Evolutionary conservation across 768 basidiomycete species (phyloP).

Genomic region (Termitomyces sp.): DNA sequence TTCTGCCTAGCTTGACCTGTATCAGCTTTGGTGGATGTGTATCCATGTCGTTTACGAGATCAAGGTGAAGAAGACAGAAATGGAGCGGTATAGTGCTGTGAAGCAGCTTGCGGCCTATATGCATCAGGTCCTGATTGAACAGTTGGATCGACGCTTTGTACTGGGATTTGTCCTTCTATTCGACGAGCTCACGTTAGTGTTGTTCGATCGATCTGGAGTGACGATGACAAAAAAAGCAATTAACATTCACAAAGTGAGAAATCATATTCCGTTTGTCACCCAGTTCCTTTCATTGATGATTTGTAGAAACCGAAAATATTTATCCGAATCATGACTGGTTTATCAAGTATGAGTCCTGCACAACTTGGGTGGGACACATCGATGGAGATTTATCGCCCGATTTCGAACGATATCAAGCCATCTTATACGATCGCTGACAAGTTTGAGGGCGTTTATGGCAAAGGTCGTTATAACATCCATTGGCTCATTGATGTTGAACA

Average conservation of each 20-base stretch:
- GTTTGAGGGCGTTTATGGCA: background rate
- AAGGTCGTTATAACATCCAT: background rate
- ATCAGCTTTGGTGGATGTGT: too few relatives aligned
- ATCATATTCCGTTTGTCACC: background rate
- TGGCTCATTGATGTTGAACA: slow-evolving; percentile 4
- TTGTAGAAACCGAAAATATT: background rate
- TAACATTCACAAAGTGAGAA: slow-evolving; percentile 9
- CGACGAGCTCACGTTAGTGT: slow-evolving; percentile 7
- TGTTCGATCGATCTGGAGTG: slow-evolving; percentile 12
- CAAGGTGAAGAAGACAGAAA: background rate
- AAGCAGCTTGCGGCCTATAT: slow-evolving; percentile 8
- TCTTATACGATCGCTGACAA: background rate
- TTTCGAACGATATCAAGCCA: too few relatives aligned
- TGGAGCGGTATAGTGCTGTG: background rate
- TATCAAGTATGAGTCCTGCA: background rate
- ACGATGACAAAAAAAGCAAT: slow-evolving; percentile 8
- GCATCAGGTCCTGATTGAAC: slow-evolving; percentile 13
- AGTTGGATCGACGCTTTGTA: slow-evolving; percentile 12
- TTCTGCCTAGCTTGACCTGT: background rate
- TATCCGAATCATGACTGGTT: slow-evolving; percentile 4
- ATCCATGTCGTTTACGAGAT: background rate
- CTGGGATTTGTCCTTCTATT: slow-evolving; percentile 6
- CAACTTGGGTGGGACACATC: slow-evolving; percentile 12
- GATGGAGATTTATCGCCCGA: slow-evolving; percentile 9
- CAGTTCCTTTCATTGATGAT: background rate